Evolutionary conservation across 805 yeast genomes (phyloP).

Genomic region (Clavispora fructus): DNA sequence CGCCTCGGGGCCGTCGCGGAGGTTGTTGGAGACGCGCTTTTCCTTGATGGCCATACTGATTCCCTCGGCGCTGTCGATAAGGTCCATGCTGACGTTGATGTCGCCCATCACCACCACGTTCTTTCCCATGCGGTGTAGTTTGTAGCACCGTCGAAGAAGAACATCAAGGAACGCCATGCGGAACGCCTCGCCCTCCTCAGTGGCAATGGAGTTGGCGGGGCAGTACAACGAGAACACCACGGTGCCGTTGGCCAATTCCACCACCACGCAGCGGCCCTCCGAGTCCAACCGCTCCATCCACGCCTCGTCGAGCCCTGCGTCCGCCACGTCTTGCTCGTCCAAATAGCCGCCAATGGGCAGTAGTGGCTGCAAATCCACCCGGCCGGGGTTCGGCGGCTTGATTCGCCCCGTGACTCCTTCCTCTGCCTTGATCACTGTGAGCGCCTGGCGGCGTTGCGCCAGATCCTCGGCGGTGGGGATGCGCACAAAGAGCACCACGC

Average conservation of each 20-base stretch:
- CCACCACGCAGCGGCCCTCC: slow-evolving; percentile 79
- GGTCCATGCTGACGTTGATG: slow-evolving; percentile 72
- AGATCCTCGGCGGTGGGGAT: slow-evolving; percentile 43
- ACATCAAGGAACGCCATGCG: slow-evolving; percentile 54
- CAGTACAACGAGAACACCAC: slow-evolving; percentile 73
- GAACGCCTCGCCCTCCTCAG: slow-evolving; percentile 60
- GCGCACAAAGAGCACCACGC: slow-evolving; percentile 80
- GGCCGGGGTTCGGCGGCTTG: slow-evolving; percentile 3
- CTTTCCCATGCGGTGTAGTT: slow-evolving; percentile 53
- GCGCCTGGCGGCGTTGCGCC: slow-evolving; percentile 21
- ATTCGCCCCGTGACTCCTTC: slow-evolving; percentile 84
- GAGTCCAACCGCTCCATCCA: slow-evolving; percentile 44
- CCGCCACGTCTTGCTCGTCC: slow-evolving; percentile 27
- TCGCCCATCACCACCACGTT: slow-evolving; percentile 83
- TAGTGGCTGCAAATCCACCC: slow-evolving; percentile 5
- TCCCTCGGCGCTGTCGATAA: slow-evolving; percentile 77
- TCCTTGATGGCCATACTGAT: slow-evolving; percentile 41
- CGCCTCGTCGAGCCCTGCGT: slow-evolving; percentile 16
- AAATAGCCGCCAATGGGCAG: slow-evolving; percentile 71
- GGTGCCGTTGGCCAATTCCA: slow-evolving; percentile 62
- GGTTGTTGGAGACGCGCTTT: slow-evolving; percentile 10
- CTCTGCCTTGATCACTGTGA: slow-evolving; percentile 69
- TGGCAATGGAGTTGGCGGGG: slow-evolving; percentile 81
- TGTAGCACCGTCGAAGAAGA: slow-evolving; percentile 57
- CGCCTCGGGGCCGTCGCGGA: slow-evolving; percentile 12